Evolutionary conservation across 1,139 yeast species (phyloP).

Genomic region (Yamadazyma atlantica): DNA sequence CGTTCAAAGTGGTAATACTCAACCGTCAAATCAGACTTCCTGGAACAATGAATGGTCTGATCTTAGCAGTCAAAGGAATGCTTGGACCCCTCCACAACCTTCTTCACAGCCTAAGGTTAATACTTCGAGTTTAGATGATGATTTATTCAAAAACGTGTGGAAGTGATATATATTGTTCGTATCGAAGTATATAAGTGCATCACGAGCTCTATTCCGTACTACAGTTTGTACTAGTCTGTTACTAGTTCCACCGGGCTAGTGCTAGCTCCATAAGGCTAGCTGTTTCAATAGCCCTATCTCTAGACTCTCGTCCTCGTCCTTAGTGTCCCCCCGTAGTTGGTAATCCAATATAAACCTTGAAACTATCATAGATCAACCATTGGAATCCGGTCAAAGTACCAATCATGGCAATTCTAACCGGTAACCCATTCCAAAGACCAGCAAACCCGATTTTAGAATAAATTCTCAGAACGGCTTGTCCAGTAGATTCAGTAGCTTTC

Average conservation of each 20-base stretch:
- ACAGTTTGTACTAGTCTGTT: too few species aligned
- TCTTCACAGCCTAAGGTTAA: slow-evolving; percentile 2
- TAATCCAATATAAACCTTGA: slow-evolving; percentile 85
- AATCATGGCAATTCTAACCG: slow-evolving; percentile 92
- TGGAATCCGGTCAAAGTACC: slow-evolving; percentile 97
- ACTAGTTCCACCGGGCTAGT: too few species aligned
- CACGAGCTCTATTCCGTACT: too few species aligned
- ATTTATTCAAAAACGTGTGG: slow-evolving; percentile 62
- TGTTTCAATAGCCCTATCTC: too few species aligned
- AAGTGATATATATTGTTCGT: slow-evolving; percentile 13
- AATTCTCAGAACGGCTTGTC: slow-evolving; percentile 68
- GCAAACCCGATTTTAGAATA: slow-evolving; percentile 79
- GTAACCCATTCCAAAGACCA: slow-evolving; percentile 94
- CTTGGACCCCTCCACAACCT: background rate
- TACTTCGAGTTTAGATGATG: slow-evolving; percentile 35
- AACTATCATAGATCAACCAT: slow-evolving; percentile 94
- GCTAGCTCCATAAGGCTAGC: too few species aligned
- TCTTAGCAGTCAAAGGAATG: slow-evolving; percentile 6
- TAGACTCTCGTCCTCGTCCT: too few species aligned
- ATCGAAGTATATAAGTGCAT: too few species aligned
- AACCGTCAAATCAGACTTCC: slow-evolving; percentile 8
- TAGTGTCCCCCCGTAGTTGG: slow-evolving; percentile 84
- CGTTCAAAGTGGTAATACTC: background rate
- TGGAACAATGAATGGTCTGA: slow-evolving; percentile 46
- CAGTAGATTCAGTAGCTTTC: slow-evolving; percentile 62